A percentile compares a stretch with the other conserved stretches of the same genome.
phyloP scores from a whole-genome alignment of 2,329 filamentous ascomycete species.

The Trichothecium roseum region DNA sequence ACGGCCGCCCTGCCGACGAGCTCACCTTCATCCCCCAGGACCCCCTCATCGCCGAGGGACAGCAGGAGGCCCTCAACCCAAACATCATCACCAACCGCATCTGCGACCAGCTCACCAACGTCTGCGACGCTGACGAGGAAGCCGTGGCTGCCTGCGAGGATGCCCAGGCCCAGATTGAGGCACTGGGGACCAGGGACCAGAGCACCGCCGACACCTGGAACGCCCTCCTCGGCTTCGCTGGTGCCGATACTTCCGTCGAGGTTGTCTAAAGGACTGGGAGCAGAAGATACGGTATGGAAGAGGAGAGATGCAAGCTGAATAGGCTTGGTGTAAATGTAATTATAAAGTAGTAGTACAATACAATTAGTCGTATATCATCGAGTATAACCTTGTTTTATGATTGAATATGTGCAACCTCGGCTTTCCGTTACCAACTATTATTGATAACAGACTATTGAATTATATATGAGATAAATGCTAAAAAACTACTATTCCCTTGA shows the following conservation, averaged over 20 bases:
- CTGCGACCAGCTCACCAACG: conserved; percentile 58
- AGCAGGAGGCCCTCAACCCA: conserved; percentile 60
- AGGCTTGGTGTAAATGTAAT: no score
- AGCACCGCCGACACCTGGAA: conserved; percentile 39
- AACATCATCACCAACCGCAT: conserved; percentile 66
- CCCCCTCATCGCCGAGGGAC: conserved; percentile 44
- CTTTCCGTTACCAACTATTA: no score
- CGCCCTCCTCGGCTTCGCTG: conserved; percentile 22
- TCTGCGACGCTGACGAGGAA: conserved; percentile 51
- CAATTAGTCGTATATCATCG: no score
- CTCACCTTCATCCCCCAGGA: conserved; percentile 61
- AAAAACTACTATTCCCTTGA: no score
- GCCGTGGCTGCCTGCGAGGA: conserved; percentile 41
- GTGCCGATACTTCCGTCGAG: conserved; percentile 1
- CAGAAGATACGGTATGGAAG: no score
- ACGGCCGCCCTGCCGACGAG: conserved; percentile 45
- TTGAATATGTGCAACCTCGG: no score
- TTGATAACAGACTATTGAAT: no score
- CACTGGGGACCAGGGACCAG: conserved; percentile 35
- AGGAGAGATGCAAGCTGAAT: no score
- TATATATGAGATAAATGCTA: no score
- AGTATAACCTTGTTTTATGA: no score
- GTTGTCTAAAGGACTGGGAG: background rate
- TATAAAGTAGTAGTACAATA: no score
- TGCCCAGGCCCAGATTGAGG: conserved; percentile 41